Percentiles rank a stretch among this genome's conserved stretches.
phyloP scores from a whole-genome alignment of 768 basidiomycete species.

The Podaxis sp. region DNA sequence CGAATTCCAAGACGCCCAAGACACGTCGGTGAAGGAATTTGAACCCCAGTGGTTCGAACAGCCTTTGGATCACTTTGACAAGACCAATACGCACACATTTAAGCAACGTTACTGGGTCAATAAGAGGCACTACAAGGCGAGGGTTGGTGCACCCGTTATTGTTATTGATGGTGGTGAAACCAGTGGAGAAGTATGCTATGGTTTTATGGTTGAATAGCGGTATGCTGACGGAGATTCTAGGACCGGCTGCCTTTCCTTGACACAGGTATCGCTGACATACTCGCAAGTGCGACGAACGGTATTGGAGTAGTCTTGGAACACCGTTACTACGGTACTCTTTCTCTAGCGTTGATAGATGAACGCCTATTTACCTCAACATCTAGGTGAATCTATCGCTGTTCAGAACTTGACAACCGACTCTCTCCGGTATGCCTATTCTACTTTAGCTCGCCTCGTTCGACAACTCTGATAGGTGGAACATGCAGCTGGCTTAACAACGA shows the following conservation, averaged over 20 bases:
- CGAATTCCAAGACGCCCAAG: not conserved
- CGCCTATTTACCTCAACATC: not conserved
- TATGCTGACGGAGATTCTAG: conserved; percentile 22
- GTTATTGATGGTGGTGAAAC: conserved; percentile 95
- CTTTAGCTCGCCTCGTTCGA: not conserved
- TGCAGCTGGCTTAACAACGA: conserved; percentile 84
- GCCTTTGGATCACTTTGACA: conserved; percentile 80
- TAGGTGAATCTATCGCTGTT: conserved; percentile 20
- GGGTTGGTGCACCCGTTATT: conserved; percentile 78
- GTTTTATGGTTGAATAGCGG: not conserved
- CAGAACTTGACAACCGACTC: conserved; percentile 21
- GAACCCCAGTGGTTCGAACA: conserved; percentile 74
- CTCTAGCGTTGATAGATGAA: not conserved
- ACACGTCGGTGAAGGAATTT: conserved; percentile 36
- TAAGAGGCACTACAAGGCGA: conserved; percentile 72
- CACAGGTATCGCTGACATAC: conserved; percentile 83
- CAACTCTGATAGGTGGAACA: not conserved
- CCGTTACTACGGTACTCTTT: conserved; percentile 74
- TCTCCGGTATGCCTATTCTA: conserved; percentile 15
- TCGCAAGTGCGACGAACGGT: conserved; percentile 83
- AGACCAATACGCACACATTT: conserved; percentile 59
- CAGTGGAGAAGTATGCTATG: conserved; percentile 61
- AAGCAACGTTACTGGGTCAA: conserved; percentile 93
- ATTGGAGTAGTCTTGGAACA: conserved; percentile 92
- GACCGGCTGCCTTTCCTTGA: conserved; percentile 61